These are phyloP conservation scores for Collybia sp. DNA, from an alignment of 768 basidiomycete genomes.

Conservation along the genomic window DNA sequence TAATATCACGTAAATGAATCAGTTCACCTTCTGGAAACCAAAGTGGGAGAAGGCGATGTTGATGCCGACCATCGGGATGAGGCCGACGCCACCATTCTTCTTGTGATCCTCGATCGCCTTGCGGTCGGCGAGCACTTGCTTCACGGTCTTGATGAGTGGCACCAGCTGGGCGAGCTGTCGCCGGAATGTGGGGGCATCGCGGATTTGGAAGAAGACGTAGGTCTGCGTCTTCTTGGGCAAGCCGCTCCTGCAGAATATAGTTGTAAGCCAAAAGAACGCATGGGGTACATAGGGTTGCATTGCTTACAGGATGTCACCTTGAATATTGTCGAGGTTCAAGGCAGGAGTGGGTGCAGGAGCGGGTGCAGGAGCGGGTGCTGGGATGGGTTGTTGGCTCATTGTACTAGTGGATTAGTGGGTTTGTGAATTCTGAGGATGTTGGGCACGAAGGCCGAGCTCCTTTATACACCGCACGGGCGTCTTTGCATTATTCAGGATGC, in stretches of 20 bases:
- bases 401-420: no score
- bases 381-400: no score
- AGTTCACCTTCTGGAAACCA: slow-evolving; percentile 34
- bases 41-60: slow-evolving; percentile 52
- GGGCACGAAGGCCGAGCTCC: no score
- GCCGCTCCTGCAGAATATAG: slow-evolving; percentile 31
- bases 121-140: slow-evolving; percentile 36
- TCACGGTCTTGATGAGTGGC: slow-evolving; percentile 43
- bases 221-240: slow-evolving; percentile 50
- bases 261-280: not conserved
- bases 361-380: no score
- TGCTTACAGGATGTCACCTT: not conserved
- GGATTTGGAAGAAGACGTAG: slow-evolving; percentile 50
- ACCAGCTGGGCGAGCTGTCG: slow-evolving; percentile 32
- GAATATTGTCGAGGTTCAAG: not conserved
- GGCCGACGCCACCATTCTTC: slow-evolving; percentile 18
- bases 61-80: slow-evolving; percentile 36
- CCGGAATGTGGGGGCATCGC: slow-evolving; percentile 37
- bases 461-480: no score
- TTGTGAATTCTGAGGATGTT: no score
- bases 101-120: slow-evolving; percentile 34
- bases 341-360: no score
- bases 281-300: not conserved
- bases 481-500: no score
- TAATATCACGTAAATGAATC: not conserved